A percentile compares a stretch with the other conserved stretches of the same genome.
phyloP scores from a whole-genome alignment of 805 yeast species.

The Teunomyces atbi region DNA sequence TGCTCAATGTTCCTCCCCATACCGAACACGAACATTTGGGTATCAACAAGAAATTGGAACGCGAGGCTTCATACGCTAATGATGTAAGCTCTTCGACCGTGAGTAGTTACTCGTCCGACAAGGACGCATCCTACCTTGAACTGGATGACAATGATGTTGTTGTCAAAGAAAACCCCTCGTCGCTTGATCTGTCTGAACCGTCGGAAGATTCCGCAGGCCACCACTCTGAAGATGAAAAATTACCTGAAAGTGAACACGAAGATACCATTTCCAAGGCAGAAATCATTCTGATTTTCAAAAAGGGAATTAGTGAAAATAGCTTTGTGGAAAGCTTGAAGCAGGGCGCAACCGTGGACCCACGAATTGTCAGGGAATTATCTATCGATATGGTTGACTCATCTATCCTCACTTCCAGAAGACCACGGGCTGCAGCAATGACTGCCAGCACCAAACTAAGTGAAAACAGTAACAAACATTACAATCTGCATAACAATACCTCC shows the following conservation, averaged over 20 bases:
- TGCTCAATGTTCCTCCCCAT: constrained; percentile 36
- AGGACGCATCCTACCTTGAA: not conserved
- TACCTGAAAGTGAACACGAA: not conserved
- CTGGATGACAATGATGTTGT: not conserved
- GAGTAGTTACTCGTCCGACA: not conserved
- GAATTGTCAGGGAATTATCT: constrained; percentile 14
- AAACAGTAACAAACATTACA: not conserved
- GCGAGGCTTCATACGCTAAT: not conserved
- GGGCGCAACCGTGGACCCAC: constrained; percentile 14
- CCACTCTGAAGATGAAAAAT: not conserved
- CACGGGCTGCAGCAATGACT: constrained; percentile 11
- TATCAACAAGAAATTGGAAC: constrained; percentile 1
- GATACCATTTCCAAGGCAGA: constrained; percentile 16
- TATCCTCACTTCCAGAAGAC: constrained; percentile 2
- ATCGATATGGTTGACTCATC: constrained; percentile 24
- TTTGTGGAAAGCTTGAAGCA: constrained; percentile 10
- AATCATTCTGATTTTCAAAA: constrained; percentile 22
- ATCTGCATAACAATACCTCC: not conserved
- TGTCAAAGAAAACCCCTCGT: not conserved
- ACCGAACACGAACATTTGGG: constrained; percentile 24
- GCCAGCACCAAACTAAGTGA: constrained; percentile 4
- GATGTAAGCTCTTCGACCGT: not conserved
- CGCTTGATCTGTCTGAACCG: not conserved
- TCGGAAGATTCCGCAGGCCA: not conserved
- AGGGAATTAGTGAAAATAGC: constrained; percentile 14